Evolutionary conservation across 371 early-diverging fungal species (phyloP), one percentile per base, ranked within the genome.

Genomic region (Rhizopus arrhizus): DNA sequence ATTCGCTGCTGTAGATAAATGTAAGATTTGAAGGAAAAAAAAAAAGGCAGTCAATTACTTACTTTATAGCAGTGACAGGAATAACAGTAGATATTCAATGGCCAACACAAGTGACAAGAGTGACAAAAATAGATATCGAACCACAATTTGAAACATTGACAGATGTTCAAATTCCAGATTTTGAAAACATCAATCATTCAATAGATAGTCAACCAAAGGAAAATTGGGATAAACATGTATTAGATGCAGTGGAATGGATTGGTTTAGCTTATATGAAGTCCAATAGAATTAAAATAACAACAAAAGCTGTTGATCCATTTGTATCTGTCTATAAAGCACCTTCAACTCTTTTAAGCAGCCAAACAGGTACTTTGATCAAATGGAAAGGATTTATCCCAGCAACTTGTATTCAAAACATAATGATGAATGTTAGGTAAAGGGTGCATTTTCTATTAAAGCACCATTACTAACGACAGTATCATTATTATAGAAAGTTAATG

Each of bases 241-340:
- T 73, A n/a, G 74, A 82, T 28, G 68, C 84, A 10, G 63, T 80
- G 12, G 87, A 88, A 61, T 88, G 89, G 89, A 52, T 88, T 38
- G 89, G 89, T 4, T 71, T 88, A 65, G 81, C 77, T 3, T 54
- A 77, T 31, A 60, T 82, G 29, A 77, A 78, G 60, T 75, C 86
- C 2, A 76, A 73, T 38, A 73, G 88, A 80, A 81, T 57, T 8
- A 36, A 36, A 28, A 50, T 40, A 5, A 42, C 10, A 34, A 38
- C 45, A 11, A 45, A 53, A 53, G 32, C 46, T 28, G 13, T 36
- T 7, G 58, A 84, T 54, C 76, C 85, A 1, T 87, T 79, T 59
- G 67, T 87, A 0, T 82, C 84, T 29, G 70, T 83, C 0, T 85
- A 87, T 59, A 62, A 66, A 13, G 22, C 71, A 5, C 85, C 85